Conservation (phyloP, 441 rosid species). For the Aleurites moluccanus region DNA sequence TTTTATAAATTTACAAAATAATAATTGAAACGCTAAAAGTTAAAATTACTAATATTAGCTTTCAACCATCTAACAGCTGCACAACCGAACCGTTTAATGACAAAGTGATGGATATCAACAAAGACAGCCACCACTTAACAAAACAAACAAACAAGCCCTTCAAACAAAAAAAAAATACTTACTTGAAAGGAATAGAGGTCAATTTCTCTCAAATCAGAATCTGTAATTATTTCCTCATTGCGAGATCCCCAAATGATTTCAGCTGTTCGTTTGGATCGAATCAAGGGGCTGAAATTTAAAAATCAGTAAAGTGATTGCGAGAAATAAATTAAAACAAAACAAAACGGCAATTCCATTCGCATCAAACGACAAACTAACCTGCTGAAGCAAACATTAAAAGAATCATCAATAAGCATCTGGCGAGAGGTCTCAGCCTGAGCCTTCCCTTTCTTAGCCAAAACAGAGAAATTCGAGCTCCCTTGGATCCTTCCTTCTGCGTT, state of each 20-base stretch:
- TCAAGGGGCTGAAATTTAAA: constrained; percentile 53
- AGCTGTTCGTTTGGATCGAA: constrained; percentile 80
- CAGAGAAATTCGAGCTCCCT: constrained; percentile 87
- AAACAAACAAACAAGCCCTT: too few species aligned
- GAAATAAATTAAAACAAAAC: not conserved
- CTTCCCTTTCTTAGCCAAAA: constrained; percentile 84
- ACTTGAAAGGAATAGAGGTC: constrained; percentile 92
- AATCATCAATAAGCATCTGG: constrained; percentile 76
- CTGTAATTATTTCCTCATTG: constrained; percentile 56
- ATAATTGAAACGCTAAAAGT: too few species aligned
- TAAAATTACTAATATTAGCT: too few species aligned
- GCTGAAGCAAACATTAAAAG: constrained; percentile 78
- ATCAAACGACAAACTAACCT: constrained; percentile 38
- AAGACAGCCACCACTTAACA: too few species aligned
- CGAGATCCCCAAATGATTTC: constrained; percentile 85
- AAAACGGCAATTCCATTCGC: not conserved
- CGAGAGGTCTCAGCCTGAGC: constrained; percentile 83
- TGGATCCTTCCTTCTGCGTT: constrained; percentile 87
- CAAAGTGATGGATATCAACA: too few species aligned
- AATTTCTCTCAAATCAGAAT: constrained; percentile 78
- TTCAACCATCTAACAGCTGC: too few species aligned
- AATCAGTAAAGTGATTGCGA: not conserved
- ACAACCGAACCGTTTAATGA: too few species aligned
- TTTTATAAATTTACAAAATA: too few species aligned
- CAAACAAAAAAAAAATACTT: constrained; percentile 15